Base-by-base conservation (phyloP, 2,329 filamentous ascomycete species). In the Metarhizium anisopliae region DNA sequence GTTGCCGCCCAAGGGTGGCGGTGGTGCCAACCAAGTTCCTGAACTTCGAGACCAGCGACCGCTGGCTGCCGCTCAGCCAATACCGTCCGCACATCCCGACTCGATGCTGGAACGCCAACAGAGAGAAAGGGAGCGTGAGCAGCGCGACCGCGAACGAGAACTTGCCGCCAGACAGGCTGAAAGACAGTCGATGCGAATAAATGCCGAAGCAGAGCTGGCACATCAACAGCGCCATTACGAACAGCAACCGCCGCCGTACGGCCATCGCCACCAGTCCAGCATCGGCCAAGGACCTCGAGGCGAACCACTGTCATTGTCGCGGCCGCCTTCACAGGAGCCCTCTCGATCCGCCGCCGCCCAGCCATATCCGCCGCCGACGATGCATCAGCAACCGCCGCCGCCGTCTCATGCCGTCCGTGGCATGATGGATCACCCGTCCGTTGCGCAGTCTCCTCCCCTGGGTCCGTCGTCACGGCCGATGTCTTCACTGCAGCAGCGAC, bases 161-260 rank as follows among this genome's bases (percentile, higher is more conserved):
- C 29, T 36, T 10, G 49, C 16, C 14, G 49, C 49, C 16, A 51
- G 49, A 20, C 49, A 51, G 4, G 49, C 49, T 30, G 49, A 38
- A 38, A 62, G 67, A 14, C 67, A 67, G 50, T 58, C 67, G n/a
- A 56, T 70, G 56, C 64, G 67, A 14, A 63, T 80, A 51, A 81
- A 81, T 64, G 77, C 80, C 59, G 79, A 82, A 60, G 73, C 73
- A 3, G 78, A 81, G 49, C 64, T 65, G n/a, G 60, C 64, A 13
- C 65, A 35, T 35, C 32, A 64, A 13, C 70, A 69, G 40, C 72
- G 71, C 55, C 76, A 73, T 42, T 77, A 74, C 57, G 78, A 81
- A 43, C 67, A 56, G 14, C 52, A 49, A 14, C 45, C 30, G 45
- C 67, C 54, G 29, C 52, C 70, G 0, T 79, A 74, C 55, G 66